phyloP scores from a whole-genome alignment of 2,329 filamentous ascomycete genomes.

The Purpureocillium takamizusanense region DNA sequence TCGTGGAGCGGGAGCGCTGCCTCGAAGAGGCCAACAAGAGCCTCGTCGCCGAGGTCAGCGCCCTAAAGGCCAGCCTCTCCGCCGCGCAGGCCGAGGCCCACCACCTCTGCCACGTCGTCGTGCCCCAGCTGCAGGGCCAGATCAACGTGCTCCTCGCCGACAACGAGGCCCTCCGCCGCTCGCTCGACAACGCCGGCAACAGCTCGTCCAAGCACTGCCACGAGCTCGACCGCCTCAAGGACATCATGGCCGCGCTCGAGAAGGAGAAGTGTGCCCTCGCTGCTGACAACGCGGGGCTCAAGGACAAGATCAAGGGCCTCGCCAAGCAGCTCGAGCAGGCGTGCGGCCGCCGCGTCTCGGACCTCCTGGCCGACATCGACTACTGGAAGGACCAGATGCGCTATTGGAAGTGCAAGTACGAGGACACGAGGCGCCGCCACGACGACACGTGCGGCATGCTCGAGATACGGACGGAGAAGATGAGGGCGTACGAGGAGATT shows the following conservation, averaged over 20 bases:
- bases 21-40: slow-evolving; percentile 24
- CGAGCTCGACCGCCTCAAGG: slow-evolving; percentile 22
- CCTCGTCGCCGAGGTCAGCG: slow-evolving; percentile 20
- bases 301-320: slow-evolving; percentile 22
- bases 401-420: slow-evolving; percentile 21
- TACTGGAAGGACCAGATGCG: slow-evolving; percentile 24
- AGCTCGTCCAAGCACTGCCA: slow-evolving; percentile 18
- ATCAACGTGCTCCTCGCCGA: slow-evolving; percentile 26
- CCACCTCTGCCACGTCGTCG: slow-evolving; percentile 19
- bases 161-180: slow-evolving; percentile 29
- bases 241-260: slow-evolving; percentile 22
- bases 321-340: slow-evolving; percentile 21
- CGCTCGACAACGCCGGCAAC: slow-evolving; percentile 22
- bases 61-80: slow-evolving; percentile 25
- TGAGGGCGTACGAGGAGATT: slow-evolving; percentile 24
- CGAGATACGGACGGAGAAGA: slow-evolving; percentile 21
- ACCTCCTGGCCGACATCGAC: slow-evolving; percentile 21
- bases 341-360: slow-evolving; percentile 20
- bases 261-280: slow-evolving; percentile 23
- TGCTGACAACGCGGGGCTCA: slow-evolving; percentile 26
- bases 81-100: slow-evolving; percentile 25
- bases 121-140: slow-evolving; percentile 27
- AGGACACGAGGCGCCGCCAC: slow-evolving; percentile 15
- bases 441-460: slow-evolving; percentile 18
- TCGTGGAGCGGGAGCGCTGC: slow-evolving; percentile 25